Evolutionary conservation across 2,329 filamentous ascomycete species (phyloP).

Genomic region (Aphanoascus verrucosus): DNA sequence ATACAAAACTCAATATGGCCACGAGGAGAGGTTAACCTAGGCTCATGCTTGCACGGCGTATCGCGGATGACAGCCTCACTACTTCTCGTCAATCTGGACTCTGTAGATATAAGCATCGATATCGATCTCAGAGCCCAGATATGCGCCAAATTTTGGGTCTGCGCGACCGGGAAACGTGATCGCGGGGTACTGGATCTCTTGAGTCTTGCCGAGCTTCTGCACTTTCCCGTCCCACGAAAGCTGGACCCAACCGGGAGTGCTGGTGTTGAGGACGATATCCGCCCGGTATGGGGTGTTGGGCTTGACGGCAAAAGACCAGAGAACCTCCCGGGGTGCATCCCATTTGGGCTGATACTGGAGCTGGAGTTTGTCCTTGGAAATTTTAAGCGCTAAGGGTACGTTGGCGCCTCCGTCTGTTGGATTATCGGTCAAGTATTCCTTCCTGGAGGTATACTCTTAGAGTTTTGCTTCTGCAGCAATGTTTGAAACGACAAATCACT

Average conservation of each 20-base stretch:
- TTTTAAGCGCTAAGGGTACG: slow-evolving; percentile 12
- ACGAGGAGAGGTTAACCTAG: neutral
- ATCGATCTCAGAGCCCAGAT: slow-evolving; percentile 9
- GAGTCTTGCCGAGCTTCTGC: slow-evolving; percentile 11
- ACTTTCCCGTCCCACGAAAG: slow-evolving; percentile 11
- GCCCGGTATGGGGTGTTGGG: slow-evolving; percentile 11
- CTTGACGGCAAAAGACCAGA: slow-evolving; percentile 4
- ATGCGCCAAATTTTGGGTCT: slow-evolving; percentile 15
- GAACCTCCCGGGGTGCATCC: slow-evolving; percentile 11
- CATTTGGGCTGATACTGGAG: slow-evolving; percentile 15
- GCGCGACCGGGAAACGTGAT: slow-evolving; percentile 13
- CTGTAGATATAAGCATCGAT: slow-evolving; percentile 13
- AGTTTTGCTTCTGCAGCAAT: neutral
- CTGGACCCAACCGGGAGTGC: slow-evolving; percentile 11
- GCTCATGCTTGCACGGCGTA: neutral
- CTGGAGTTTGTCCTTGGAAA: slow-evolving; percentile 12
- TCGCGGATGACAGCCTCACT: neutral
- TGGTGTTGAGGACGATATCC: slow-evolving; percentile 11
- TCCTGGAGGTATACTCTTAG: slow-evolving; percentile 9
- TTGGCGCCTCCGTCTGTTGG: slow-evolving; percentile 11
- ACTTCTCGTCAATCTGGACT: slow-evolving; percentile 12
- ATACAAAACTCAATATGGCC: no score
- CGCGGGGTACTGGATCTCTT: slow-evolving; percentile 9
- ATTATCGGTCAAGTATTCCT: slow-evolving; percentile 14
- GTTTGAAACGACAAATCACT: neutral